phyloP scores from a whole-genome alignment of 306 rosid species.

The Dalbergia cultrata region DNA sequence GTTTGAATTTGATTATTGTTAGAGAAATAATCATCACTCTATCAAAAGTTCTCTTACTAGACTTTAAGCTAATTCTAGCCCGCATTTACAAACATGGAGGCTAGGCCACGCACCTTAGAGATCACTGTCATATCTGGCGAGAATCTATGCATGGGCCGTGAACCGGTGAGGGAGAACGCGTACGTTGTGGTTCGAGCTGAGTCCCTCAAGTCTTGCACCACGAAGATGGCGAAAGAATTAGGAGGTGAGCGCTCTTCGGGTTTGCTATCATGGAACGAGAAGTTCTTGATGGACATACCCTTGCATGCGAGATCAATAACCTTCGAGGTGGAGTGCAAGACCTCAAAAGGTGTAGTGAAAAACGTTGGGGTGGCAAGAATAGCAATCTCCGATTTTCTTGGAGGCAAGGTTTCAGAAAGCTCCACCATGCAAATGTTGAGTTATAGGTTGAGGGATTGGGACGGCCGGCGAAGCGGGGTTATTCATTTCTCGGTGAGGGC shows the following conservation, averaged over 20 bases:
- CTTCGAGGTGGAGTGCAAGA: conserved; percentile 55
- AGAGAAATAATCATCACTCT: no score
- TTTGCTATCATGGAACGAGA: conserved; percentile 54
- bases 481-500: conserved; percentile 59
- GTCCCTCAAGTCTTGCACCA: conserved; percentile 15
- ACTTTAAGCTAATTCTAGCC: background rate
- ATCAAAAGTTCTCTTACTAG: no score
- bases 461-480: conserved; percentile 61
- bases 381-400: conserved; percentile 52
- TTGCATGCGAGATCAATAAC: conserved; percentile 44
- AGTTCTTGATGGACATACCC: conserved; percentile 53
- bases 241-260: conserved; percentile 39
- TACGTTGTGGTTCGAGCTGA: conserved; percentile 49
- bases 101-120: conserved; percentile 43
- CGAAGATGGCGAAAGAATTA: conserved; percentile 33
- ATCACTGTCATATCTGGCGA: conserved; percentile 59
- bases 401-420: conserved; percentile 49
- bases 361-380: conserved; percentile 50
- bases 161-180: conserved; percentile 47
- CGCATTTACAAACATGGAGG: background rate
- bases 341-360: conserved; percentile 6
- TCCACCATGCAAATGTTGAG: conserved; percentile 58
- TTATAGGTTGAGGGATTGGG: conserved; percentile 62
- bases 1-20: background rate
- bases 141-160: conserved; percentile 41